These are phyloP conservation scores for Kwoniella pini DNA, from an alignment of 768 basidiomycete genomes.

Conservation along the genomic window DNA sequence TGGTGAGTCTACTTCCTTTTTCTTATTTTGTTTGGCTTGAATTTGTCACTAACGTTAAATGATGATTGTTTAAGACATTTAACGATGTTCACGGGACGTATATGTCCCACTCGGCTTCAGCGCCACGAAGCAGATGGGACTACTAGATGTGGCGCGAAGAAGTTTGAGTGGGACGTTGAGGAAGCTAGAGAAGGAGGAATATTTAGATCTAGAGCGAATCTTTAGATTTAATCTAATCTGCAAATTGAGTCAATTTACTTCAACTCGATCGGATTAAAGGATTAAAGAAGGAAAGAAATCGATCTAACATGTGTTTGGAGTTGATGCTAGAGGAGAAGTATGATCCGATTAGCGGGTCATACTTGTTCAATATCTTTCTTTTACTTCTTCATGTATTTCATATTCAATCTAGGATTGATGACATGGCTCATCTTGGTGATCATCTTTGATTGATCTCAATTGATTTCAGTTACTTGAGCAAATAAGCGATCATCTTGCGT, in stretches of 20 bases:
- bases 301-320: too few species aligned
- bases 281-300: too few species aligned
- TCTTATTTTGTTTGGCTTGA: not conserved
- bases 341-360: not conserved
- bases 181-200: not conserved
- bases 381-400: not conserved
- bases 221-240: too few species aligned
- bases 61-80: slow-evolving; percentile 36
- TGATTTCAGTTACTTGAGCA: too few species aligned
- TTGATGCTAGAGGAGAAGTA: too few species aligned
- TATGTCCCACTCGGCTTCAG: slow-evolving; percentile 38
- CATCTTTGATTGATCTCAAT: too few species aligned
- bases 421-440: too few species aligned
- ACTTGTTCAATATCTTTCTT: not conserved
- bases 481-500: too few species aligned
- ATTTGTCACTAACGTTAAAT: too few species aligned
- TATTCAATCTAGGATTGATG: not conserved
- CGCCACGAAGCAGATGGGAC: slow-evolving; percentile 33
- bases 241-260: too few species aligned
- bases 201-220: too few species aligned
- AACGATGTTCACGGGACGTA: slow-evolving; percentile 37
- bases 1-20: slow-evolving; percentile 36
- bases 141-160: not conserved
- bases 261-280: too few species aligned
- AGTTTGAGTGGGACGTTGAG: not conserved